phyloP scores from a whole-genome alignment of 495 filamentous ascomycete species.

The Aspergillus campestris region DNA sequence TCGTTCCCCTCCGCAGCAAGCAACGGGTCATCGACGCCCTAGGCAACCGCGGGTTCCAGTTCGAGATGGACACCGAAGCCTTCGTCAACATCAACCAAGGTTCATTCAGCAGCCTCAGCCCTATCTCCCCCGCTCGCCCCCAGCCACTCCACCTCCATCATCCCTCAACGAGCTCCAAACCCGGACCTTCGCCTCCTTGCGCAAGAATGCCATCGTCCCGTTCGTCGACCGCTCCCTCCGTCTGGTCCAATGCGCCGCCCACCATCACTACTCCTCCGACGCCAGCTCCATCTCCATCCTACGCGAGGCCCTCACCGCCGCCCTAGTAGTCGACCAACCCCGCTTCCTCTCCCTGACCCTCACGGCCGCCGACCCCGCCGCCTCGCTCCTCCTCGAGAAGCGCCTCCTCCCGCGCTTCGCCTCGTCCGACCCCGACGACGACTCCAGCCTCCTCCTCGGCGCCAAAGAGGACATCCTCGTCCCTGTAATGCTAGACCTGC shows the following conservation, averaged over 20 bases:
- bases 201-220: slow-evolving; percentile 64
- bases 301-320: slow-evolving; percentile 32
- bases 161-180: slow-evolving; percentile 69
- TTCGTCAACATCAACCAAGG: slow-evolving; percentile 49
- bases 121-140: slow-evolving; percentile 36
- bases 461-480: slow-evolving; percentile 72
- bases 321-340: slow-evolving; percentile 57
- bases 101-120: slow-evolving; percentile 17
- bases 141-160: slow-evolving; percentile 68
- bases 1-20: slow-evolving; percentile 71
- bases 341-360: slow-evolving; percentile 81
- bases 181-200: slow-evolving; percentile 71
- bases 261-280: slow-evolving; percentile 39
- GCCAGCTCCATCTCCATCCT: slow-evolving; percentile 40
- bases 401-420: slow-evolving; percentile 51
- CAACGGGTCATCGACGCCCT: slow-evolving; percentile 66
- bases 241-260: slow-evolving; percentile 78
- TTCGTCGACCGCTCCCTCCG: slow-evolving; percentile 57
- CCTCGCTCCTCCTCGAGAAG: slow-evolving; percentile 71
- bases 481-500: slow-evolving; percentile 82
- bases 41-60: slow-evolving; percentile 72
- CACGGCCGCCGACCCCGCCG: slow-evolving; percentile 72
- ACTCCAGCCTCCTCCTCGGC: slow-evolving; percentile 56
- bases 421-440: slow-evolving; percentile 37
- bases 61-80: slow-evolving; percentile 61